Conservation (phyloP, 1,139 yeast species). For the Pichia sp. region DNA sequence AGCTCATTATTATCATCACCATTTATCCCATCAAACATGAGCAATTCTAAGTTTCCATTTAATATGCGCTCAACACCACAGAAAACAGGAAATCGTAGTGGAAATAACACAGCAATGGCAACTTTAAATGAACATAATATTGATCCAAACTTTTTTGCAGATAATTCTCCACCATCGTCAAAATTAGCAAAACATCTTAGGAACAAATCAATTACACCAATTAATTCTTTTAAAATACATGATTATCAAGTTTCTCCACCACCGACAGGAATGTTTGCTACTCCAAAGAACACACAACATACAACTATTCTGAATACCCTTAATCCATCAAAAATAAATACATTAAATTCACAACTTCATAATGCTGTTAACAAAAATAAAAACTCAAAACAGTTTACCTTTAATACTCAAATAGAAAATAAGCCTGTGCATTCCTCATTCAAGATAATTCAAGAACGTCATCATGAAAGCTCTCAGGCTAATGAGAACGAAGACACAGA, state of each 20-base stretch:
- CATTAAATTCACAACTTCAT: conserved; percentile 1
- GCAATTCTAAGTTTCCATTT: not conserved
- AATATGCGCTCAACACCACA: not conserved
- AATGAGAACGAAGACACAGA: too few species aligned
- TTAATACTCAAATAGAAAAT: not conserved
- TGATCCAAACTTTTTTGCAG: conserved; percentile 7
- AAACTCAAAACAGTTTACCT: not conserved
- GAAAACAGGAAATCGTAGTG: not conserved
- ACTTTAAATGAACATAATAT: conserved; percentile 1
- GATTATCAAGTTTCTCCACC: conserved; percentile 8
- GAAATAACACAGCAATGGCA: not conserved
- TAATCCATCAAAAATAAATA: conserved; percentile 8
- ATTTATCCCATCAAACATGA: not conserved
- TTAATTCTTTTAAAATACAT: not conserved
- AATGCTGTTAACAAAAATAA: not conserved
- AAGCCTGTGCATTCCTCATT: too few species aligned
- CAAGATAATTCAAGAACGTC: too few species aligned
- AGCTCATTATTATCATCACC: conserved; percentile 1
- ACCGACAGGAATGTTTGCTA: conserved; percentile 9
- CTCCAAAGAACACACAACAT: not conserved
- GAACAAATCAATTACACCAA: not conserved
- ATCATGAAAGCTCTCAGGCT: too few species aligned
- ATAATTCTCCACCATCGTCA: not conserved
- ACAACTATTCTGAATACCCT: not conserved
- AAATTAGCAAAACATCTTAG: not conserved